phyloP scores from a whole-genome alignment of 345 rosid species.

The Hypericum perforatum region DNA sequence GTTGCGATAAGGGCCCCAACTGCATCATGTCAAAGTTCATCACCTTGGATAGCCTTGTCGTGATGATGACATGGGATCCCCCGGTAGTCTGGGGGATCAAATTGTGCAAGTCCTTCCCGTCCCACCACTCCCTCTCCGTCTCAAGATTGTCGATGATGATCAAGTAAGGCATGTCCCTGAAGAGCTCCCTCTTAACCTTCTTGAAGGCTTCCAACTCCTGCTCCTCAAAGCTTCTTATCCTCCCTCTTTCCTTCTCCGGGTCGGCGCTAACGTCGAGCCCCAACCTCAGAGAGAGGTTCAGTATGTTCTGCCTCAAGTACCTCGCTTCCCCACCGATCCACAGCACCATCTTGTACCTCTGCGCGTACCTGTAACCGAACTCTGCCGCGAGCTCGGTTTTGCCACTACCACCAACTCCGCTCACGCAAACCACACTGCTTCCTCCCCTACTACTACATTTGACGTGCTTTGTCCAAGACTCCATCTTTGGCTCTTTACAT shows the following conservation, averaged over 20 bases:
- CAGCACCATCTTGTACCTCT: slow-evolving; percentile 80
- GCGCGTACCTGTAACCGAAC: slow-evolving; percentile 63
- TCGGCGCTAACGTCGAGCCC: slow-evolving; percentile 84
- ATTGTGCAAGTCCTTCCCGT: slow-evolving; percentile 81
- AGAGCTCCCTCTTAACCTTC: slow-evolving; percentile 70
- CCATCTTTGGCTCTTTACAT: slow-evolving; percentile 53
- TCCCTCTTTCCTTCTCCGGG: slow-evolving; percentile 76
- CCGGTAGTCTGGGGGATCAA: slow-evolving; percentile 78
- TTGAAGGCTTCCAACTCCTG: slow-evolving; percentile 84
- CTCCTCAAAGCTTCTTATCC: slow-evolving; percentile 71
- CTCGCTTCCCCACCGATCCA: slow-evolving; percentile 90
- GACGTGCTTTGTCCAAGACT: slow-evolving; percentile 59
- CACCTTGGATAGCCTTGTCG: slow-evolving; percentile 64
- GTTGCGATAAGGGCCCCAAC: slow-evolving; percentile 37
- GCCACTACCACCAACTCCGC: slow-evolving; percentile 70
- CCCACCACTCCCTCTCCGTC: slow-evolving; percentile 92
- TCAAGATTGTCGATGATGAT: slow-evolving; percentile 88
- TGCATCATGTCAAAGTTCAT: slow-evolving; percentile 64
- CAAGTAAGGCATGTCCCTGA: slow-evolving; percentile 74
- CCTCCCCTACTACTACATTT: slow-evolving; percentile 50
- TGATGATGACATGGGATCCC: slow-evolving; percentile 78
- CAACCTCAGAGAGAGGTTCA: slow-evolving; percentile 65
- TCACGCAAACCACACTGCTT: slow-evolving; percentile 55
- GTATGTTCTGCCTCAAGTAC: slow-evolving; percentile 68
- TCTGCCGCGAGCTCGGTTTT: slow-evolving; percentile 89